Percentiles rank a stretch among this genome's conserved stretches.
These are phyloP conservation scores for Kwoniella dejecticola DNA, from an alignment of 768 basidiomycete genomes.

Conservation along the genomic window DNA sequence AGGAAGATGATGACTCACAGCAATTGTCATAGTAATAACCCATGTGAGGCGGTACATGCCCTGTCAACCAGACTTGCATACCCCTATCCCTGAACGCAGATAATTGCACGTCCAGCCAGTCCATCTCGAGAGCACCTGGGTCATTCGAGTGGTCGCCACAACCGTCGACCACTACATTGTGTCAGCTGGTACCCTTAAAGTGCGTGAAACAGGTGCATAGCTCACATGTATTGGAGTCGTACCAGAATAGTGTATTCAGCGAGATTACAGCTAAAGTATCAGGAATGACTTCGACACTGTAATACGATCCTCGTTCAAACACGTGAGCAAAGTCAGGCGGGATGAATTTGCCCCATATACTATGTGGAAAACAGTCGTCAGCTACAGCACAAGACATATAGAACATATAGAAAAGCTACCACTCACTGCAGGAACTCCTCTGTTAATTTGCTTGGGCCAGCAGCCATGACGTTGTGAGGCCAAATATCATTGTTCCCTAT, in stretches of 20 bases:
- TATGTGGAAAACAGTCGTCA: constrained; percentile 51
- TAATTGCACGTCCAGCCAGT: constrained; percentile 88
- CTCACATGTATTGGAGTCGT: constrained; percentile 81
- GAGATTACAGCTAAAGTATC: constrained; percentile 74
- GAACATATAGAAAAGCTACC: too few relatives aligned
- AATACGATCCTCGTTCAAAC: constrained; percentile 87
- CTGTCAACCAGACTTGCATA: constrained; percentile 67
- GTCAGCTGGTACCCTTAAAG: background rate
- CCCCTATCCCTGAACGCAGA: constrained; percentile 66
- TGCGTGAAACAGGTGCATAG: background rate
- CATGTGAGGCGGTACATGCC: constrained; percentile 82
- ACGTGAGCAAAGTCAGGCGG: constrained; percentile 76
- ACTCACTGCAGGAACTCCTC: constrained; percentile 71
- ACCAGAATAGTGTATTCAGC: constrained; percentile 89
- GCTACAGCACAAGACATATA: too few relatives aligned
- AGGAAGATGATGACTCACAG: constrained; percentile 60
- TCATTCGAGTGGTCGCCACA: constrained; percentile 68
- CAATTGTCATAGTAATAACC: constrained; percentile 83
- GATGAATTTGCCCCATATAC: constrained; percentile 80
- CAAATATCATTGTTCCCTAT: constrained; percentile 91
- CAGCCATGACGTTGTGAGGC: constrained; percentile 60
- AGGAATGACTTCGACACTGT: constrained; percentile 74
- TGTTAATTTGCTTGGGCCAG: constrained; percentile 55
- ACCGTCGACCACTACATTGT: constrained; percentile 68
- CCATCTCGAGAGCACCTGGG: constrained; percentile 83